A percentile compares a stretch with the other conserved stretches of the same genome.
Conservation (phyloP, 495 filamentous ascomycete species). For the Neurospora sp. region DNA sequence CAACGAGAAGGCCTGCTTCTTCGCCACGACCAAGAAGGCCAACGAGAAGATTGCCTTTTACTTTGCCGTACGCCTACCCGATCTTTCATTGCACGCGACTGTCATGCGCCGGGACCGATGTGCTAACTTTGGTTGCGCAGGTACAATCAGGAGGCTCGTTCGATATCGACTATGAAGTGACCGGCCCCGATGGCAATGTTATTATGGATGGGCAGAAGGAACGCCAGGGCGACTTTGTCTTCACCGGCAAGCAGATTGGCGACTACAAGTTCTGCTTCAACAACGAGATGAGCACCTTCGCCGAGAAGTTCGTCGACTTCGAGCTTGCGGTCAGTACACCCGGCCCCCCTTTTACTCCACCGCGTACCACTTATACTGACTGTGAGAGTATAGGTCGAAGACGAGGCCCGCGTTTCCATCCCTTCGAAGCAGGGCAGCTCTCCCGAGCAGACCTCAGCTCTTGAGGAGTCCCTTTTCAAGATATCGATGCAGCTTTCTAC, state of each 20-base stretch:
- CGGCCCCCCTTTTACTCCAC: constrained; percentile 1
- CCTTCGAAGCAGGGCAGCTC: constrained; percentile 85
- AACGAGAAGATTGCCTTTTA: constrained; percentile 95
- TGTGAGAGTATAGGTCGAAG: constrained; percentile 64
- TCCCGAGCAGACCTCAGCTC: constrained; percentile 80
- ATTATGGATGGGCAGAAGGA: constrained; percentile 87
- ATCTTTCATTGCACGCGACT: not conserved
- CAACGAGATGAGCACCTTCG: constrained; percentile 95
- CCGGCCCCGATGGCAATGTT: constrained; percentile 69
- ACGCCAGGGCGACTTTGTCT: constrained; percentile 95
- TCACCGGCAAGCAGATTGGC: constrained; percentile 85
- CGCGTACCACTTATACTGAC: not conserved
- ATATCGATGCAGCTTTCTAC: constrained; percentile 90
- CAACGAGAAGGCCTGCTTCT: constrained; percentile 96
- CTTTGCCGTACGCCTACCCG: constrained; percentile 66
- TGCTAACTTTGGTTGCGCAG: constrained; percentile 31
- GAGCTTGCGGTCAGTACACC: constrained; percentile 73
- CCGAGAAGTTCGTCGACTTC: constrained; percentile 97
- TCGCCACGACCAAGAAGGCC: constrained; percentile 58
- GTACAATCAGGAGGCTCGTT: constrained; percentile 95
- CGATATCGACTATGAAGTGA: constrained; percentile 88
- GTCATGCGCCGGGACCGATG: not conserved
- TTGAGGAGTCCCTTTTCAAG: constrained; percentile 96
- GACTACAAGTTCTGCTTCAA: constrained; percentile 98
- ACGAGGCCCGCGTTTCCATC: constrained; percentile 73